Conservation (phyloP, 345 rosid species). For the Moricandia arvensis region DNA sequence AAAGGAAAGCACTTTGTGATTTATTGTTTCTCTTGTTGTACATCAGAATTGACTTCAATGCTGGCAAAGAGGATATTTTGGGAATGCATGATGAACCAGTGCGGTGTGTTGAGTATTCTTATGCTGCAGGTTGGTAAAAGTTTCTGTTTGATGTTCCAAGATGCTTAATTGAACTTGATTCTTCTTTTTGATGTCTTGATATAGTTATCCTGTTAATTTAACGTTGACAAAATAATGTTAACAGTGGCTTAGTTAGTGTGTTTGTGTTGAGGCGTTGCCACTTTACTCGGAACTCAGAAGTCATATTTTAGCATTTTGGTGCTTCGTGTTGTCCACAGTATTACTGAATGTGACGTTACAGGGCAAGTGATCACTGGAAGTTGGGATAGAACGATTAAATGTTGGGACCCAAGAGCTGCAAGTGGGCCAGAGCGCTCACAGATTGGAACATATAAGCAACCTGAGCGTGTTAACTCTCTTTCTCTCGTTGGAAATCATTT, state of each 20-base stretch:
- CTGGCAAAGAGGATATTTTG: conserved; percentile 77
- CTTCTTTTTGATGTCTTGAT: no score
- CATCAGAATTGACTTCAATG: conserved; percentile 78
- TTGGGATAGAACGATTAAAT: conserved; percentile 92
- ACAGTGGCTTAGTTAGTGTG: background rate
- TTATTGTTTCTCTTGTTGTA: conserved; percentile 20
- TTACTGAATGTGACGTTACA: no score
- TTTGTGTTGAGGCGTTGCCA: background rate
- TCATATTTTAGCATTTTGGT: background rate
- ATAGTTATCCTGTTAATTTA: no score
- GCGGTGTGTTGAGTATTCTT: conserved; percentile 91
- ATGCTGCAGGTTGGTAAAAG: conserved; percentile 89
- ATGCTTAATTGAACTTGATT: no score
- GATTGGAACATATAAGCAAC: conserved; percentile 83
- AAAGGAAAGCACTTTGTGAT: no score
- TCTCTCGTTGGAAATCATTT: conserved; percentile 90
- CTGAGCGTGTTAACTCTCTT: conserved; percentile 92
- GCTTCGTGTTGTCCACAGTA: no score
- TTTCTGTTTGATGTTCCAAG: background rate
- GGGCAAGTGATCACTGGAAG: conserved; percentile 97
- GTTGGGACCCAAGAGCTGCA: conserved; percentile 99
- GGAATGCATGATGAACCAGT: conserved; percentile 91
- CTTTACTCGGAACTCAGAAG: background rate
- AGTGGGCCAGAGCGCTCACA: conserved; percentile 86
- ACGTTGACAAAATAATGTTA: background rate